A percentile compares a stretch with the other conserved stretches of the same genome.
phyloP scores from a whole-genome alignment of 495 filamentous ascomycete species.

The Niebla homalea region DNA sequence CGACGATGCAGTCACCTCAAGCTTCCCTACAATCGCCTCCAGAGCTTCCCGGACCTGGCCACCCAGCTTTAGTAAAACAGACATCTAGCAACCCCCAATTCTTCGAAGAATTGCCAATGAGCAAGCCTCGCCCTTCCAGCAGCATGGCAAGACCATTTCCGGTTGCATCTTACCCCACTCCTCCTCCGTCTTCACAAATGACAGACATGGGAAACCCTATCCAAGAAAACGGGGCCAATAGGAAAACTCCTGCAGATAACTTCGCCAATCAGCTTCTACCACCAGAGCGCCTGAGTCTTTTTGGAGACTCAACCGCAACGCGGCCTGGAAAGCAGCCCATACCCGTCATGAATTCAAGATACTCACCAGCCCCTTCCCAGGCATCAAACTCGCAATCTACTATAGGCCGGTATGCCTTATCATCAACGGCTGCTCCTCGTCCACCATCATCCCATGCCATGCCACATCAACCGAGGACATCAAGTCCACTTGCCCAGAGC shows the following conservation, averaged over 20 bases:
- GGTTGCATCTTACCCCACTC: constrained; percentile 18
- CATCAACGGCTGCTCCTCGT: constrained; percentile 28
- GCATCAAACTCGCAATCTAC: constrained; percentile 26
- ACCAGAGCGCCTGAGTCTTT: constrained; percentile 50
- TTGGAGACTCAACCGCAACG: constrained; percentile 31
- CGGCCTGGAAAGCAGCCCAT: constrained; percentile 26
- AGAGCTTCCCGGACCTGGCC: neutral
- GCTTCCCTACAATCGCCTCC: constrained; percentile 19
- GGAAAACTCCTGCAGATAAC: constrained; percentile 7
- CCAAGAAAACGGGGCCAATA: constrained; percentile 13
- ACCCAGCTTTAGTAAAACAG: constrained; percentile 10
- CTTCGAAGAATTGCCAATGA: constrained; percentile 76
- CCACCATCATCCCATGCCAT: constrained; percentile 35
- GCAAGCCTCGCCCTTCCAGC: constrained; percentile 38
- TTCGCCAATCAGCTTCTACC: constrained; percentile 30
- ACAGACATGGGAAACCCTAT: constrained; percentile 11
- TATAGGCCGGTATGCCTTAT: constrained; percentile 37
- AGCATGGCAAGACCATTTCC: constrained; percentile 14
- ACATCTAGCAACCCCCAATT: constrained; percentile 36
- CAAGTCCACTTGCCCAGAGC: constrained; percentile 64
- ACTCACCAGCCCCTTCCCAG: constrained; percentile 47
- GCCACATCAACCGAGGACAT: constrained; percentile 71
- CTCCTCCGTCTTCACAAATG: constrained; percentile 13
- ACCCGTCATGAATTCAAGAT: constrained; percentile 30
- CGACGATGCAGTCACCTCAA: constrained; percentile 4